Evolutionary conservation across 768 basidiomycete species (phyloP).

Genomic region (Dioszegia aurantiaca): DNA sequence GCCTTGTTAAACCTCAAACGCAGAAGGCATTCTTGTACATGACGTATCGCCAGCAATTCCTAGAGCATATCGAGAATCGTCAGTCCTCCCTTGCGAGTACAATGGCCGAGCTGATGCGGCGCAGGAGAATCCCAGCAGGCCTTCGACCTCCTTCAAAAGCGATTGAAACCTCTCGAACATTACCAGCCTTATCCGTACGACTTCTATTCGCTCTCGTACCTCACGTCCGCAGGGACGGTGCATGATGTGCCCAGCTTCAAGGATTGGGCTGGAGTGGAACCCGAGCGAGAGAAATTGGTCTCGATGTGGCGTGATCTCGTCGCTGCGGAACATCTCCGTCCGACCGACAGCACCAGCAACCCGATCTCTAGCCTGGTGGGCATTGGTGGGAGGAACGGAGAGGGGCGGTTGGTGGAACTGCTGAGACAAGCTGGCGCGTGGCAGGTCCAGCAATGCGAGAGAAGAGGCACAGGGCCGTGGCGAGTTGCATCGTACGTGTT

Average conservation of each 20-base stretch:
- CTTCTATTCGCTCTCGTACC: conserved; percentile 50
- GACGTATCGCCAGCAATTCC: conserved; percentile 49
- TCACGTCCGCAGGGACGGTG: conserved; percentile 48
- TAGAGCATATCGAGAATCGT: conserved; percentile 49
- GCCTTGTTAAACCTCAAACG: conserved; percentile 35
- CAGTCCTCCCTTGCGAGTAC: conserved; percentile 5
- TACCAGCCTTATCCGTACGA: conserved; percentile 51
- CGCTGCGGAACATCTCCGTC: conserved; percentile 17
- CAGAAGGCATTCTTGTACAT: conserved; percentile 49
- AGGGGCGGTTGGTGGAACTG: conserved; percentile 31
- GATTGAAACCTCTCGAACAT: conserved; percentile 51
- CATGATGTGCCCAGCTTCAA: conserved; percentile 46
- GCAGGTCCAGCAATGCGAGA: conserved; percentile 33
- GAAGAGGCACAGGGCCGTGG: conserved; percentile 17
- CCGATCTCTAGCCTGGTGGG: conserved; percentile 2
- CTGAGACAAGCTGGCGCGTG: conserved; percentile 48
- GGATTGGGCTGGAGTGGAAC: conserved; percentile 47
- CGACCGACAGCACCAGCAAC: not conserved
- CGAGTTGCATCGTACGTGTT: conserved; percentile 27
- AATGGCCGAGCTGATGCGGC: not conserved
- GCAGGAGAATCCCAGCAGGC: conserved; percentile 46
- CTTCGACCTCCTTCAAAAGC: conserved; percentile 49
- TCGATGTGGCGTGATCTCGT: conserved; percentile 41
- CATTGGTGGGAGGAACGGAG: conserved; percentile 12
- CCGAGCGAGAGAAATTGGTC: conserved; percentile 44